Evolutionary conservation across 768 basidiomycete genomes (phyloP).

Genomic region (Termitomyces sp.): DNA sequence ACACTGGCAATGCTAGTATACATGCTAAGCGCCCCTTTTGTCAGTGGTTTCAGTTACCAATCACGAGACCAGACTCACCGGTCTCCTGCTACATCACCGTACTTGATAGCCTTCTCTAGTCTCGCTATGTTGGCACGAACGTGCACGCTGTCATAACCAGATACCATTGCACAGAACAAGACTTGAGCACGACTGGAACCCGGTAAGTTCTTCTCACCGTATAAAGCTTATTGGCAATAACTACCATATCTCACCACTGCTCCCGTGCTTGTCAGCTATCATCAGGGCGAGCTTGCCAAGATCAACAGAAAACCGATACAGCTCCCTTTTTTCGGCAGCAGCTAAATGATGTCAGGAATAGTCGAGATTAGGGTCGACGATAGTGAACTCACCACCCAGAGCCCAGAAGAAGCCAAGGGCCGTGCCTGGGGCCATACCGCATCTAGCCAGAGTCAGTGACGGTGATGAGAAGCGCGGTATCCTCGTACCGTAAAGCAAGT

Average conservation of each 20-base stretch:
- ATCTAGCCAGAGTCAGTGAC: conserved; percentile 27
- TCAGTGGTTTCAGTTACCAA: neutral
- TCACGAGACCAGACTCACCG: conserved; percentile 29
- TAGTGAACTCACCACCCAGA: conserved; percentile 39
- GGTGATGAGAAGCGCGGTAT: neutral
- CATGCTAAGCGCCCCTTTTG: conserved; percentile 30
- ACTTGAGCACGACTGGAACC: conserved; percentile 50
- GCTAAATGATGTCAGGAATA: conserved; percentile 23
- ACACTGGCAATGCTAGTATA: conserved; percentile 59
- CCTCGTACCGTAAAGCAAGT: conserved; percentile 50
- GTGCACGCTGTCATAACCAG: conserved; percentile 63
- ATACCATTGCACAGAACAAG: conserved; percentile 55
- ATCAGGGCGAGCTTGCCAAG: conserved; percentile 60
- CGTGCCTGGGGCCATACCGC: conserved; percentile 64
- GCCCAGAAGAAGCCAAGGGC: conserved; percentile 73
- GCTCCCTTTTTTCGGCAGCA: conserved; percentile 53
- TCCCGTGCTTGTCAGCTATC: conserved; percentile 62
- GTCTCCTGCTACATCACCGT: conserved; percentile 63
- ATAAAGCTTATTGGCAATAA: neutral
- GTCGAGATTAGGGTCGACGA: neutral
- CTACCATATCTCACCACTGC: conserved; percentile 63
- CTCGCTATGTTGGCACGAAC: conserved; percentile 55
- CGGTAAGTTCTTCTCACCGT: neutral
- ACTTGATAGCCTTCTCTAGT: conserved; percentile 57
- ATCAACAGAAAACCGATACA: conserved; percentile 65